phyloP scores from a whole-genome alignment of 495 filamentous ascomycete genomes.

The Podospora conica region DNA sequence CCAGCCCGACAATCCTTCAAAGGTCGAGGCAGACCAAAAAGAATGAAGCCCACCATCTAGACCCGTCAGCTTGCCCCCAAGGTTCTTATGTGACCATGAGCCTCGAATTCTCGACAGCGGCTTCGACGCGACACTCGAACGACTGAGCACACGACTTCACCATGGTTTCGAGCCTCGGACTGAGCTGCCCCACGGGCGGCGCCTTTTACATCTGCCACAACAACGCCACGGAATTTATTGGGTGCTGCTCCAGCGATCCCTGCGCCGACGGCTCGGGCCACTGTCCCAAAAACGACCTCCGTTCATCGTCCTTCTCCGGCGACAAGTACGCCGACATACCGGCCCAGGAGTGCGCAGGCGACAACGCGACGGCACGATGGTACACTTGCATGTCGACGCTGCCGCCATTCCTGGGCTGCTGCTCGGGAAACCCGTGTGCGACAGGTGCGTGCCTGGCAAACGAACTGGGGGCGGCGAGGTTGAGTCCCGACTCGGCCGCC shows the following conservation, averaged over 20 bases:
- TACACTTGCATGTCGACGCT: conserved; percentile 24
- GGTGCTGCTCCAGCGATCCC: conserved; percentile 31
- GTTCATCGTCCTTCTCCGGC: conserved; percentile 18
- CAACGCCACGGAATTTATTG: conserved; percentile 23
- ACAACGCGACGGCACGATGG: conserved; percentile 13
- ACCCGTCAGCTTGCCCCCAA: background rate
- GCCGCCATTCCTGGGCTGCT: conserved; percentile 34
- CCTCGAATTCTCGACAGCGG: background rate
- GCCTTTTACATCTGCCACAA: conserved; percentile 27
- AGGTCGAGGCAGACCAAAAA: background rate
- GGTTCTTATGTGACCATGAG: background rate
- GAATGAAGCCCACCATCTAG: background rate
- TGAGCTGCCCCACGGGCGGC: conserved; percentile 27
- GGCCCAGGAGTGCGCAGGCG: conserved; percentile 15
- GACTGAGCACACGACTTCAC: background rate
- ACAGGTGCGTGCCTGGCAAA: conserved; percentile 18
- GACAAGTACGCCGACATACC: conserved; percentile 17
- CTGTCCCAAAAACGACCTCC: conserved; percentile 22
- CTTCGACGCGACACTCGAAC: background rate
- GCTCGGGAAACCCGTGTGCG: conserved; percentile 24
- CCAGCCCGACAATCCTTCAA: background rate
- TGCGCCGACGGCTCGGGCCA: conserved; percentile 21
- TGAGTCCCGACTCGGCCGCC: conserved; percentile 1
- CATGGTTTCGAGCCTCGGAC: conserved; percentile 16
- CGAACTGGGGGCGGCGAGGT: conserved; percentile 22